Base-by-base conservation (phyloP, 345 rosid species). In the Noccaea caerulescens region DNA sequence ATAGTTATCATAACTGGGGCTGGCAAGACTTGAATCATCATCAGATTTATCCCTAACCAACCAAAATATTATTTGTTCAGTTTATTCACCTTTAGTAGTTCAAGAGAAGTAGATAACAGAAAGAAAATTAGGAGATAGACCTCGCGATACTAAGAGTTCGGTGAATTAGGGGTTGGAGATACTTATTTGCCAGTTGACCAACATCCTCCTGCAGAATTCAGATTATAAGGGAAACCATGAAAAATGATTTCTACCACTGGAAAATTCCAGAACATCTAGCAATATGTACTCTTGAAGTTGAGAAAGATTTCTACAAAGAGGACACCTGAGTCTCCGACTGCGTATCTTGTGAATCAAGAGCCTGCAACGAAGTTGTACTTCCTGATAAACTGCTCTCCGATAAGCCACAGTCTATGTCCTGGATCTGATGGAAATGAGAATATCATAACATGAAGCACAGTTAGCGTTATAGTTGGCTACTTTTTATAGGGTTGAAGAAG, bases 11-110 rank as follows among this genome's bases (percentile, higher is more conserved):
- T 59, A 47, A 56, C 73, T 63, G 62, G 89, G 86, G 74, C 91
- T 88, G 47, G 83, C 72, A 71, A 66, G 60, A 66, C 85, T 77
- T 52, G 80, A 82, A 60, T 94, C 96, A 75, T 91, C 96, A 77
- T 88, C 96, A 18, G 87, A 89, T 77, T 78, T 91, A 47, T 84
- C 89, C 61, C 89, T 85, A 83, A 27, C 58, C 63, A 74, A 70
- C 23, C 75, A 75, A 66, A 51, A 16, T 42, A 3, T 63, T 52
- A 11, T 51, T 61, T 38, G 30, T 72, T 72, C 73, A 51, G 45
- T 51, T 63, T 69, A 18, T 54, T 63, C 49, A 76, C 39, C 56
- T 63, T 34, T 64, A 62, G 42, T 56, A 8, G 18, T 54, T 55
- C 16, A 8, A 68, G 39, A 77, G 33, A 63, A 49, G 61, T 58